Evolutionary conservation across 306 rosid genomes (phyloP), one percentile per base, ranked within the genome.

Genomic region (Vicia sativa): DNA sequence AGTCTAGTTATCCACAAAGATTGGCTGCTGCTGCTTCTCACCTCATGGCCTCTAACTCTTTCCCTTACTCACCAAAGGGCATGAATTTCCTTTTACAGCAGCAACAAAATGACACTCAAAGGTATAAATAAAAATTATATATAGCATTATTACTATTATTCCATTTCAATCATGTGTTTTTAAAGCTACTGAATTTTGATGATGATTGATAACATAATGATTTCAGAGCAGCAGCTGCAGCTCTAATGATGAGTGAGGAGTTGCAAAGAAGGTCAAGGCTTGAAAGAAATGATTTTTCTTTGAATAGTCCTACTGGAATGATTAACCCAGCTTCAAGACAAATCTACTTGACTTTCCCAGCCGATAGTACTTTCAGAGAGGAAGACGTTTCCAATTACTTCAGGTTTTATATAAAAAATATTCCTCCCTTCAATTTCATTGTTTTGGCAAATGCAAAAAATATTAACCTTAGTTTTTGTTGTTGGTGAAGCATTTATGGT

Each of bases 311-410:
- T 39, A 39, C 35, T 11, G 96, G 88, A 13, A 86, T 87, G 77
- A 82, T 88, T 46, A 93, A 79, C 56, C 97, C 98, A 0, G 95
- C 97, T 21, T 88, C 97, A 1, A 88, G 98, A 78, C 97, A 93
- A 88, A 93, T 90, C 83, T 93, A 93, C 87, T 81, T 93, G 87
- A 93, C 99, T 7, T 93, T 93, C 67, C 99, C 99, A 5, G 99
- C 99, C 0, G 97, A 93, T 48, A 93, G 99, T 76, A 93, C 97
- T 72, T 93, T 93, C 73, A 86, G 96, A 71, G 99, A 93, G 78
- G 96, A 93, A 82, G 99, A 93, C 73, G 99, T 93, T 35, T 93
- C 99, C 3, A 88, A 82, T 38, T 93, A 93, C 80, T 93, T 93
- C 87, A 93, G 99, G 99, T 93, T 72, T 6, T 38, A 45, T 39